Evolutionary conservation across 345 rosid genomes (phyloP), one percentile per base, ranked within the genome.

Genomic region (Syzygium grande): DNA sequence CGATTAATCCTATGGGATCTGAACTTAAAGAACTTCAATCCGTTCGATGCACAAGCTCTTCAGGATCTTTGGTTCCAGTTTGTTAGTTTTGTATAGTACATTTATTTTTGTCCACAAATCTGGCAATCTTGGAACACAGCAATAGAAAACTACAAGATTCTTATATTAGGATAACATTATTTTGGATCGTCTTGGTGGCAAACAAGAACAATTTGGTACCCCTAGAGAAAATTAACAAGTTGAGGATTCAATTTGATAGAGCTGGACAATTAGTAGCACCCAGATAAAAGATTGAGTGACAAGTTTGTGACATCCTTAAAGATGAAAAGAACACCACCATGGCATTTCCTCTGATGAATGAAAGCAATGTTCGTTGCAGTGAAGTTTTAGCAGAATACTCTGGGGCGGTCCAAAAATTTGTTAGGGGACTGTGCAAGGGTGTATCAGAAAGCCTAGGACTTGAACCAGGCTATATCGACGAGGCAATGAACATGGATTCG

Each of bases 381-480:
- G 91, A 93, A 52, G 86, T 87, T 65, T 54, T 88, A 29, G 56
- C 55, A 51, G 94, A 91, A 25, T 91, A 91, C 85, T 85, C 91
- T 77, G 79, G 51, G 79, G 92, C 85, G 87, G 85, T 61, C 41
- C 54, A 93, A 84, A 88, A 89, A 85, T 83, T 93, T 43, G 92
- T 87, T 8, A 87, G 87, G 86, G 90, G 83, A 43, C 65, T 95
- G 30, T 87, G 94, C 1, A 79, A 38, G 89, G 97, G 92, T 53
- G 90, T 92, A 90, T 93, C 93, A 4, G 93, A 94, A 89, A 92
- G 94, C 83, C 84, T 94, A 86, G 96, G 92, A 38, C 78, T 95
- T 54, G 94, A 92, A 84, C 65, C 80, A 4, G 22, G 51, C 54
- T 89, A 90, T 23, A 90, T 92, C 19, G 91, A 92, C 9, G 84